phyloP scores from a whole-genome alignment of 345 rosid genomes.

The Pseudoturritis turrita region DNA sequence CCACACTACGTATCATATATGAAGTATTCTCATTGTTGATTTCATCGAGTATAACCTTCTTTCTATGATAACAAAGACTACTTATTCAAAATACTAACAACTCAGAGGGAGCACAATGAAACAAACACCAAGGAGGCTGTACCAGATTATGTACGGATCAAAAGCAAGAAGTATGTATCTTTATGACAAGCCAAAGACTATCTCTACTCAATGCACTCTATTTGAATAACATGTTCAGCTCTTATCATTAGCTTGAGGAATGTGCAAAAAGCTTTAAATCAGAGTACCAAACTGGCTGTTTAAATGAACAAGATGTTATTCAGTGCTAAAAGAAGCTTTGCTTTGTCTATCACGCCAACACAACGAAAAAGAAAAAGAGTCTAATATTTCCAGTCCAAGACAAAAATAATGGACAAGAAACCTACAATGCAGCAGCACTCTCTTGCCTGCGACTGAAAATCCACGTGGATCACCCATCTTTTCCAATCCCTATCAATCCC shows the following conservation, averaged over 20 bases:
- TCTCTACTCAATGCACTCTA: not conserved
- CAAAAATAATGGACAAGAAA: constrained; percentile 27
- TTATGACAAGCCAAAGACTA: not conserved
- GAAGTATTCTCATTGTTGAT: not conserved
- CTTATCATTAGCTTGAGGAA: not conserved
- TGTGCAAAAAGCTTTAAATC: not conserved
- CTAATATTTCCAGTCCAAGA: not conserved
- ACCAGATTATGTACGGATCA: not conserved
- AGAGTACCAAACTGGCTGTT: not conserved
- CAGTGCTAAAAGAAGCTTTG: not conserved
- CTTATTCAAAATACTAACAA: not conserved
- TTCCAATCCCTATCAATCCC: constrained; percentile 67
- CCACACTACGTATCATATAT: not conserved
- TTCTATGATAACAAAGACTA: not conserved
- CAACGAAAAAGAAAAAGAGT: not conserved
- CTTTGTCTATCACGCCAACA: not conserved
- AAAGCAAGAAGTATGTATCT: not conserved
- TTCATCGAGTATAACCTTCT: not conserved
- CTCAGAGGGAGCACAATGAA: not conserved
- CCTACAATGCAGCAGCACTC: constrained; percentile 57
- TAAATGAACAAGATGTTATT: not conserved
- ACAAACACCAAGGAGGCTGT: not conserved
- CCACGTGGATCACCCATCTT: constrained; percentile 68
- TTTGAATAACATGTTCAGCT: not conserved
- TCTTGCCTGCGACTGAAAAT: constrained; percentile 58